Conservation (phyloP, 805 yeast genomes). For the Kockiozyma suomiensis region DNA sequence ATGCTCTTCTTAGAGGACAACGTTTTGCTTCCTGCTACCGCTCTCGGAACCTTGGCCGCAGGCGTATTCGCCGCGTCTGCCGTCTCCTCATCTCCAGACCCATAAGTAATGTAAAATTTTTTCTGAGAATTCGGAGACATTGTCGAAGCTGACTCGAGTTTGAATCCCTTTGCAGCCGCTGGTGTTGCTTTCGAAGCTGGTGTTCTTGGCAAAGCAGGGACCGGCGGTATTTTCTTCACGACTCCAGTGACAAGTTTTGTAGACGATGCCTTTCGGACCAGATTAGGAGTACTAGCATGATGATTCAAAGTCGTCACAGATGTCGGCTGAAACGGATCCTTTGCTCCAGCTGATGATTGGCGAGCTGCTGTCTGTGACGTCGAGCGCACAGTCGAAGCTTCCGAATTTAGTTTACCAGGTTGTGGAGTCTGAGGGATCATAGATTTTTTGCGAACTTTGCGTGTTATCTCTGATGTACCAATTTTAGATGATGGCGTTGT, state of each 20-base stretch:
- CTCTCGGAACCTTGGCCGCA: not conserved
- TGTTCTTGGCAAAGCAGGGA: slow-evolving; percentile 10
- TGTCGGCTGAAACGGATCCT: slow-evolving; percentile 19
- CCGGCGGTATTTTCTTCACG: slow-evolving; percentile 9
- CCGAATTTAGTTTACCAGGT: not conserved
- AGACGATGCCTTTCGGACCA: slow-evolving; percentile 12
- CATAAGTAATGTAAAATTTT: slow-evolving; percentile 27
- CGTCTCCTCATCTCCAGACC: not conserved
- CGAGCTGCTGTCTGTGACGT: slow-evolving; percentile 8
- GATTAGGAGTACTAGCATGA: slow-evolving; percentile 30
- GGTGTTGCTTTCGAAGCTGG: not conserved
- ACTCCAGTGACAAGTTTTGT: not conserved
- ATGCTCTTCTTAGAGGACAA: slow-evolving; percentile 23
- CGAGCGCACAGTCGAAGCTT: not conserved
- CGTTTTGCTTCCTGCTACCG: not conserved
- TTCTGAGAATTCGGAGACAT: slow-evolving; percentile 19
- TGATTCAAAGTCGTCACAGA: slow-evolving; percentile 19
- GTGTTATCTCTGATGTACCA: not conserved
- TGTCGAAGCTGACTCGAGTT: not conserved
- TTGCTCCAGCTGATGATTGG: not conserved
- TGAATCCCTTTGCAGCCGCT: not conserved
- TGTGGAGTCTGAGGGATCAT: slow-evolving; percentile 21
- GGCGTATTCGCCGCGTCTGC: not conserved
- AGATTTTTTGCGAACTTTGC: slow-evolving; percentile 2
- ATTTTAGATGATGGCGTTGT: not conserved